These are phyloP conservation scores for Melocanna baccifera DNA, from an alignment of 176 grass and related monocot species.

Conservation along the genomic window DNA sequence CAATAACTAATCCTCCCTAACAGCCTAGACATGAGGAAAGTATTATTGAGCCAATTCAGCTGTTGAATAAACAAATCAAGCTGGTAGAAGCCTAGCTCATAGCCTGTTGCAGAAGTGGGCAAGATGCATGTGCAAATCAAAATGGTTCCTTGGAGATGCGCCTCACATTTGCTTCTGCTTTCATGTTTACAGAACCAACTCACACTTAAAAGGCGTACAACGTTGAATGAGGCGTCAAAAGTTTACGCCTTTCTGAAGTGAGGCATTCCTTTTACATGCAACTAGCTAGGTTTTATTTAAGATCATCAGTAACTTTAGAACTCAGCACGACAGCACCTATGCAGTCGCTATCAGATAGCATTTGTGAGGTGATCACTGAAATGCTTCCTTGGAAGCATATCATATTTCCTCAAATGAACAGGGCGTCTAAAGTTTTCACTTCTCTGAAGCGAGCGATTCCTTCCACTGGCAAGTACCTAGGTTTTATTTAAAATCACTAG, in stretches of 20 bases:
- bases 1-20: constrained; percentile 30
- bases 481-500: neutral
- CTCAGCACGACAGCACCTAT: neutral
- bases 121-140: constrained; percentile 31
- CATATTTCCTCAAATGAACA: neutral
- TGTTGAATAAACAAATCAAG: constrained; percentile 25
- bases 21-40: constrained; percentile 12
- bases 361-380: neutral
- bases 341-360: neutral
- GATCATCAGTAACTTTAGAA: neutral
- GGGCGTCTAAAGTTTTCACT: neutral
- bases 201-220: neutral
- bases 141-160: constrained; percentile 21
- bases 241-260: neutral
- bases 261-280: neutral
- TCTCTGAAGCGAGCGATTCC: constrained; percentile 14
- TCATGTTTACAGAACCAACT: constrained; percentile 28
- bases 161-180: constrained; percentile 28
- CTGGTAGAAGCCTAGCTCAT: constrained; percentile 20
- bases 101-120: constrained; percentile 33
- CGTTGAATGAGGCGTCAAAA: neutral
- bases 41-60: constrained; percentile 14
- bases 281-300: neutral
- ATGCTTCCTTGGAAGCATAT: constrained; percentile 17
- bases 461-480: constrained; percentile 2